phyloP scores from a whole-genome alignment of 2,329 filamentous ascomycete genomes.

The Neofusicoccum umdonicola region DNA sequence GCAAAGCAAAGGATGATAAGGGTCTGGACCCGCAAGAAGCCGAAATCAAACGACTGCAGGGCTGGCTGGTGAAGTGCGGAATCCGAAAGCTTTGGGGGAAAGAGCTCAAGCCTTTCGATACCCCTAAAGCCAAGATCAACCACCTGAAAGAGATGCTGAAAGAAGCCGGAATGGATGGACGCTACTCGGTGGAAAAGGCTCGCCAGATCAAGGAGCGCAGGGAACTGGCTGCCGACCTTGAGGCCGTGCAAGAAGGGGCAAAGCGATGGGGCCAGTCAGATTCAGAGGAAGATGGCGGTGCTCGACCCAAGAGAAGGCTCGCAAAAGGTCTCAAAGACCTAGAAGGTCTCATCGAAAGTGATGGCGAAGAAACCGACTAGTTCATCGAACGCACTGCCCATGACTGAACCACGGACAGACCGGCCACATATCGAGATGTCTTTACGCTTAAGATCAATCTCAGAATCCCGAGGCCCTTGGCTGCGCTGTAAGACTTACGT shows the following conservation, averaged over 20 bases:
- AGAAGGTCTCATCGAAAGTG: constrained; percentile 20
- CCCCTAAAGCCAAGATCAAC: constrained; percentile 73
- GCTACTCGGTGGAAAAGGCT: constrained; percentile 82
- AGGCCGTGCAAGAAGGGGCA: constrained; percentile 79
- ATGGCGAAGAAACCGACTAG: constrained; percentile 18
- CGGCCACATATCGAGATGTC: too few relatives aligned
- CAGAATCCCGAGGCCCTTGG: too few relatives aligned
- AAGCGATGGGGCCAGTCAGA: constrained; percentile 65
- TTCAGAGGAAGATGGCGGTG: constrained; percentile 24
- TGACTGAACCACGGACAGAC: too few relatives aligned
- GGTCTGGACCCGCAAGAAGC: constrained; percentile 63
- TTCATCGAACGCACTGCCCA: neutral
- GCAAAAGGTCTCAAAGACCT: constrained; percentile 22
- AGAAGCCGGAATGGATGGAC: constrained; percentile 82
- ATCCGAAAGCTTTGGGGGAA: constrained; percentile 88
- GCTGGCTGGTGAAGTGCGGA: constrained; percentile 84
- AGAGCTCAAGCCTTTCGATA: constrained; percentile 74
- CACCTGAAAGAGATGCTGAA: constrained; percentile 77
- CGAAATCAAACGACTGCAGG: constrained; percentile 85
- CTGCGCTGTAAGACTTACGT: too few relatives aligned
- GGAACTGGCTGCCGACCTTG: constrained; percentile 80
- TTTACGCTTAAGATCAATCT: too few relatives aligned
- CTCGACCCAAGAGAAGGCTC: constrained; percentile 21
- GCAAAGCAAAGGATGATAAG: constrained; percentile 43
- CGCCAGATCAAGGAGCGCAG: constrained; percentile 82